Percentiles rank a stretch among this genome's conserved stretches.
These are phyloP conservation scores for Suhomyces bolitotheri DNA, from an alignment of 1,139 yeast species.

Conservation along the genomic window DNA sequence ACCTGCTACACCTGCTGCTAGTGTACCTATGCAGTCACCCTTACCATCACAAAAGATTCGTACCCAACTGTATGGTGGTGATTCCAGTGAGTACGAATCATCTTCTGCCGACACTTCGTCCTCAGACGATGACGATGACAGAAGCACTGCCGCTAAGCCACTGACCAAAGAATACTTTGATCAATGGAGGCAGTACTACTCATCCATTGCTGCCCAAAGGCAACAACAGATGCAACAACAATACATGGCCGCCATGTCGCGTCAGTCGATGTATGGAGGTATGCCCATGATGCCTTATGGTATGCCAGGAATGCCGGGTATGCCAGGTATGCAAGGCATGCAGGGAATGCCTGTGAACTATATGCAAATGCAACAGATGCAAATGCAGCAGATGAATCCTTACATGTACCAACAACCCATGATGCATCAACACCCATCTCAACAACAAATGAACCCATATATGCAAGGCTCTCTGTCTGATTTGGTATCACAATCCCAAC, in stretches of 20 bases:
- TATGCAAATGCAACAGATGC: constrained; percentile 15
- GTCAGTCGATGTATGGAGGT: constrained; percentile 17
- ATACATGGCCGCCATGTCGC: constrained; percentile 13
- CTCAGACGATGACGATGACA: constrained; percentile 20
- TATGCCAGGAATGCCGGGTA: constrained; percentile 9
- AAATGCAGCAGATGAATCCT: constrained; percentile 16
- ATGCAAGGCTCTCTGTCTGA: constrained; percentile 11
- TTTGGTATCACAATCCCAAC: constrained; percentile 10
- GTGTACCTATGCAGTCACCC: too few species aligned
- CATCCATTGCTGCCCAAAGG: constrained; percentile 27
- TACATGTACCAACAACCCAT: constrained; percentile 13
- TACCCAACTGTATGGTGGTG: constrained; percentile 10
- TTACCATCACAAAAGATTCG: background rate
- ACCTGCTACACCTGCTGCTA: background rate
- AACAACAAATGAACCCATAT: constrained; percentile 12
- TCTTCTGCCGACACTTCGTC: constrained; percentile 12
- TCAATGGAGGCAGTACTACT: constrained; percentile 33
- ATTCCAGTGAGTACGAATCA: constrained; percentile 17
- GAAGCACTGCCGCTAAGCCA: constrained; percentile 10
- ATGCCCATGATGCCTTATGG: constrained; percentile 12
- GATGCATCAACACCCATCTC: constrained; percentile 6
- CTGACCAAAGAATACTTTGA: constrained; percentile 26
- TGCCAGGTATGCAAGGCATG: constrained; percentile 3
- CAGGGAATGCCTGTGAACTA: constrained; percentile 11
- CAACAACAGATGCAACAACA: constrained; percentile 20